Conservation (phyloP, 306 rosid genomes). For the Medicago truncatula region MtrunA17r5.0-ANR NC_053044.1:27226001-27226500, state of each 20-base stretch:
- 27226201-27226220: neutral
- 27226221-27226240: neutral
- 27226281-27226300: neutral
- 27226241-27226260: slow-evolving; percentile 11
- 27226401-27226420: neutral
- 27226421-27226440: too few relatives aligned
- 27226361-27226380: neutral
- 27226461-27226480: too few relatives aligned
- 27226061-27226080: slow-evolving; percentile 30
- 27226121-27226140: slow-evolving; percentile 88
- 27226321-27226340: slow-evolving; percentile 1
- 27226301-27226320: neutral
- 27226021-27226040: slow-evolving; percentile 9
- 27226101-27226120: slow-evolving; percentile 68
- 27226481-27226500: too few relatives aligned
- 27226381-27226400: neutral
- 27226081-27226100: slow-evolving; percentile 50
- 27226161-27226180: slow-evolving; percentile 40
- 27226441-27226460: too few relatives aligned
- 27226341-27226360: neutral
- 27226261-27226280: neutral
- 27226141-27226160: slow-evolving; percentile 23
- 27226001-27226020: slow-evolving; percentile 35
- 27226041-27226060: slow-evolving; percentile 47
- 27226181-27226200: slow-evolving; percentile 36